Conservation (phyloP, 495 filamentous ascomycete genomes). For the Neurospora terricola region DNA sequence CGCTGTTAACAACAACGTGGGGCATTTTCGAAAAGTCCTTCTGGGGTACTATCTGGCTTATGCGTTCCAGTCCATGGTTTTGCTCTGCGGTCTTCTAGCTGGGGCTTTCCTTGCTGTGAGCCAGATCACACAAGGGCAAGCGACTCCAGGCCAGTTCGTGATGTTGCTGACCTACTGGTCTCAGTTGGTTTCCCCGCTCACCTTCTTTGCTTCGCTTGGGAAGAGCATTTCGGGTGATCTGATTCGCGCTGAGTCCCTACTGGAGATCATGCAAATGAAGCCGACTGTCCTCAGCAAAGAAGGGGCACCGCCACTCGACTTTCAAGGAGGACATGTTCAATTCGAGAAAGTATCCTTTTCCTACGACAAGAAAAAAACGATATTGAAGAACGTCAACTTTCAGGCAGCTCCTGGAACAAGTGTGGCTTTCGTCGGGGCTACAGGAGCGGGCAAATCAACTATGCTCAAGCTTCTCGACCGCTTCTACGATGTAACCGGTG, state of each 20-base stretch:
- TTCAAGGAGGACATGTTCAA: slow-evolving; percentile 50
- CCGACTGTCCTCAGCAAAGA: slow-evolving; percentile 49
- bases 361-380: slow-evolving; percentile 59
- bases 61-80: slow-evolving; percentile 48
- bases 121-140: slow-evolving; percentile 45
- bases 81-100: slow-evolving; percentile 52
- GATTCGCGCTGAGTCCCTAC: slow-evolving; percentile 60
- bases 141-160: slow-evolving; percentile 59
- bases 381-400: slow-evolving; percentile 57
- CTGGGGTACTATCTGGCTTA: slow-evolving; percentile 33
- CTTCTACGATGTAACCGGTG: slow-evolving; percentile 57
- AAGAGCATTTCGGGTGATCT: slow-evolving; percentile 50
- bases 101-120: slow-evolving; percentile 60
- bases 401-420: slow-evolving; percentile 50
- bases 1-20: slow-evolving; percentile 34
- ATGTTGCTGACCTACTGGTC: slow-evolving; percentile 64
- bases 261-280: slow-evolving; percentile 60
- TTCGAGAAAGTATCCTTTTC: slow-evolving; percentile 60
- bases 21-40: slow-evolving; percentile 28
- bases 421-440: slow-evolving; percentile 67
- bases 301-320: slow-evolving; percentile 43
- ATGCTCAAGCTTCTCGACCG: slow-evolving; percentile 62
- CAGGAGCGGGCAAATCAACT: slow-evolving; percentile 68
- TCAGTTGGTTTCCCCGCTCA: slow-evolving; percentile 50
- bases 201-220: slow-evolving; percentile 52